Evolutionary conservation across 371 early-diverging fungal genomes (phyloP).

Genomic region (Nematocida ausubeli): DNA sequence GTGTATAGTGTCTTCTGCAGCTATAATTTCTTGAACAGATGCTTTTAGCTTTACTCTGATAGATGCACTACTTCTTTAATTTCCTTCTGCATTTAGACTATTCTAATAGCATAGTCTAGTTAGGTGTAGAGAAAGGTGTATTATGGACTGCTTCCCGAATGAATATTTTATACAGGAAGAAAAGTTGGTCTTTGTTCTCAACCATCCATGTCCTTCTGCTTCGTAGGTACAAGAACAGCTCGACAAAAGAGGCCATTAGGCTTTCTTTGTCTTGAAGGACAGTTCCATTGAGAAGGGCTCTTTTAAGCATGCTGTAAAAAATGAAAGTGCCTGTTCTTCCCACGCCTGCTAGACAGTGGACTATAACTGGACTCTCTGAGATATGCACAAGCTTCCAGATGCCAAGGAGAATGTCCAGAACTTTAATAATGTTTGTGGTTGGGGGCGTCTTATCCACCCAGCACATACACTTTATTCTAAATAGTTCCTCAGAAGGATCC

Average conservation of each 20-base stretch:
- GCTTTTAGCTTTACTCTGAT: too few relatives aligned
- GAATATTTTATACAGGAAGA: constrained; percentile 42
- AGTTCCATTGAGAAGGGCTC: constrained; percentile 55
- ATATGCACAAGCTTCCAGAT: background rate
- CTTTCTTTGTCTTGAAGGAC: constrained; percentile 47
- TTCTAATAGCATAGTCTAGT: too few relatives aligned
- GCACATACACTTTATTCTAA: constrained; percentile 35
- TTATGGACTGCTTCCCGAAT: too few relatives aligned
- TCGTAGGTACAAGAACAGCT: constrained; percentile 60
- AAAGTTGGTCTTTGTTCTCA: constrained; percentile 56
- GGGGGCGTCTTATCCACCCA: constrained; percentile 50
- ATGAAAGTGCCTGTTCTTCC: constrained; percentile 89
- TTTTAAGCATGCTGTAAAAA: constrained; percentile 70
- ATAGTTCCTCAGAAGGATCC: background rate
- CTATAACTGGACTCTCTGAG: constrained; percentile 69
- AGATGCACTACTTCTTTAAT: too few relatives aligned
- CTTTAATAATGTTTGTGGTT: background rate
- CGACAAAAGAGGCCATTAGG: constrained; percentile 49
- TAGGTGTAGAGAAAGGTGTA: too few relatives aligned
- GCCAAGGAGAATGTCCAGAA: constrained; percentile 18
- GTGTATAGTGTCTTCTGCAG: too few relatives aligned
- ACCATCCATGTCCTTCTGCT: constrained; percentile 58
- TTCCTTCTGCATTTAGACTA: too few relatives aligned
- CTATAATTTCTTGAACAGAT: too few relatives aligned
- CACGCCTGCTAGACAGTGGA: constrained; percentile 93